phyloP scores from a whole-genome alignment of 2,329 filamentous ascomycete species.

The Neurospora sp. region DNA sequence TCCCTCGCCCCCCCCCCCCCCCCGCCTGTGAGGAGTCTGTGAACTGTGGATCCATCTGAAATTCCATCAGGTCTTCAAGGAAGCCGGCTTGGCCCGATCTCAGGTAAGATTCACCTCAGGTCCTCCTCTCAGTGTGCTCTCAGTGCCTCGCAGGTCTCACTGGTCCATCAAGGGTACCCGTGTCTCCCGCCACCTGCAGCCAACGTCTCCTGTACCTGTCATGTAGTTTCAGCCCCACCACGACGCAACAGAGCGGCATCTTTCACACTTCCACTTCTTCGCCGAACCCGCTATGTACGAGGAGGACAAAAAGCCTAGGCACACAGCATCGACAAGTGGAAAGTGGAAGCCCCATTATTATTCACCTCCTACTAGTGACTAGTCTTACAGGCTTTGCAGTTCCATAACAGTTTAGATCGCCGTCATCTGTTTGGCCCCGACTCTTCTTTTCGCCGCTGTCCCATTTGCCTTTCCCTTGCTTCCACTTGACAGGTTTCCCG shows the following conservation, averaged over 20 bases:
- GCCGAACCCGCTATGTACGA: background rate
- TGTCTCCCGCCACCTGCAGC: constrained; percentile 9
- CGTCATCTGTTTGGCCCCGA: background rate
- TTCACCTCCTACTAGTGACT: background rate
- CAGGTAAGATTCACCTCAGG: background rate
- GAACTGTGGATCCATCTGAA: background rate
- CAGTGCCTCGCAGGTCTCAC: background rate
- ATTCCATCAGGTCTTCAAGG: background rate
- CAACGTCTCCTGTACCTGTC: constrained; percentile 11
- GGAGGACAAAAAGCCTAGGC: background rate
- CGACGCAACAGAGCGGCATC: background rate
- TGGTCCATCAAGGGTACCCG: constrained; percentile 7
- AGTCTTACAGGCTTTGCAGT: background rate
- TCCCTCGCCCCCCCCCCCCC: background rate
- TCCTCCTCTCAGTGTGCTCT: background rate
- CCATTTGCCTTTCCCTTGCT: background rate
- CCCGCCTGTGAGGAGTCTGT: background rate
- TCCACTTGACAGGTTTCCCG: background rate
- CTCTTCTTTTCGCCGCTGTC: background rate
- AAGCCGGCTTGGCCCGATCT: background rate
- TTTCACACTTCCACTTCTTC: background rate
- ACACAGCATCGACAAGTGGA: background rate
- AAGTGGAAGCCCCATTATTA: background rate
- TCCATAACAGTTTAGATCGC: background rate
- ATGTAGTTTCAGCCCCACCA: constrained; percentile 6